These are phyloP conservation scores for Candida sp. DNA, from an alignment of 1,139 yeast species.

Conservation along the genomic window DNA sequence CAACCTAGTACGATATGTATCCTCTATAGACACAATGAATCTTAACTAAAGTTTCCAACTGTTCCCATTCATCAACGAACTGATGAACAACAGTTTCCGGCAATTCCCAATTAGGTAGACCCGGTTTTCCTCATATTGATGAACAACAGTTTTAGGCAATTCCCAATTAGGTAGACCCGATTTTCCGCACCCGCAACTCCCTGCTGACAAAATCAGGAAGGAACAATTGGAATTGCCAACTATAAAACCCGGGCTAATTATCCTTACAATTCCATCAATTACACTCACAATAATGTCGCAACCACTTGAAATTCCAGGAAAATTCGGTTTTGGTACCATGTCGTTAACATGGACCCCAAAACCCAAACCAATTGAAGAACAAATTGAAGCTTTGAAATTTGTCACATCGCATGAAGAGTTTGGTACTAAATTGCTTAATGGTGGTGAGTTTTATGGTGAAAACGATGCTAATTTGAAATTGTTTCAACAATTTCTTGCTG, in stretches of 20 bases:
- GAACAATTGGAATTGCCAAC: neutral
- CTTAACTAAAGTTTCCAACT: no score
- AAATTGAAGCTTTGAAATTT: conserved; percentile 43
- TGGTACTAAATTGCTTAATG: conserved; percentile 60
- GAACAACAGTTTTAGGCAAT: neutral
- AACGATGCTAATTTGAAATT: conserved; percentile 41
- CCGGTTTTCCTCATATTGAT: no score
- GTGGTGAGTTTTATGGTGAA: conserved; percentile 77
- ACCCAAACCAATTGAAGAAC: conserved; percentile 42
- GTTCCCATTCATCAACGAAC: no score
- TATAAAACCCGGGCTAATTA: neutral
- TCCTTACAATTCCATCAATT: neutral
- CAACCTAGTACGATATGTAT: no score
- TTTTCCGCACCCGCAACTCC: neutral
- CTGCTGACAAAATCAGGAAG: neutral
- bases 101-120: no score
- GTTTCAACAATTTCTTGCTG: conserved; percentile 51
- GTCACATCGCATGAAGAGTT: conserved; percentile 37
- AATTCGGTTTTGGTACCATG: conserved; percentile 63
- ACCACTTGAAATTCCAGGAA: conserved; percentile 18
- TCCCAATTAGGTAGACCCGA: neutral
- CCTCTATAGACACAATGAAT: no score
- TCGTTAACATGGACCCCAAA: conserved; percentile 52
- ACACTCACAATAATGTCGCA: no score
- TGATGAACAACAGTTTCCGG: no score